Base-by-base conservation (phyloP, 2,329 filamentous ascomycete species). In the Zarea fungicola region DNA sequence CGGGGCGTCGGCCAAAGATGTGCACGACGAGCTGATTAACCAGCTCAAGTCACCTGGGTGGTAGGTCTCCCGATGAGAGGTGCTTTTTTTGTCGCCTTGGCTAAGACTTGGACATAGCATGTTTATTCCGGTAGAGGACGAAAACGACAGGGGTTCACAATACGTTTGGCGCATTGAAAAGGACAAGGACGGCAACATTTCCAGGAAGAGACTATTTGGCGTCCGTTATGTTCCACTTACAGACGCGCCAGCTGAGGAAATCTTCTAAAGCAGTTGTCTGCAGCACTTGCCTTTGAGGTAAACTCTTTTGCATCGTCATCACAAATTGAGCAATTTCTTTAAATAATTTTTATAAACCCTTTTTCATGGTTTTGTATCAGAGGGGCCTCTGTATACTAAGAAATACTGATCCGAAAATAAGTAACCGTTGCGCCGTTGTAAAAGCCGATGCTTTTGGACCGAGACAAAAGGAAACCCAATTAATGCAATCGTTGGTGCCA, bases 21-120 rank as follows among this genome's bases (percentile, higher is more conserved):
- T 95, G 48, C 91, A 95, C 63, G 62, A 78, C 16, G 77, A 80
- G 51, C 68, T 97, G 55, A 68, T 95, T 39, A 78, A 83, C 25
- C 93, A 97, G 71, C 70, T 99, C 56, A 82, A 81, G 54, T 71
- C 78, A 3, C 92, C 92, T 0, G 93, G 93, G 1, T 75, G 83
- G 71, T 77, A 52, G 59, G 70, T 60, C 46, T 14, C 37, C 4
- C 3, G 4, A 14, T 16, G 16, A 58, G 61, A 60, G 6, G 19
- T 35, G 13, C 13, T 19, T 1, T 40, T 7, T 25, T 3, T 26
- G 21, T 43, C 67, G 5, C 18, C n/a, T 54, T 63, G 26, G 63
- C 48, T 13, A 31, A 50, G n/a, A n/a, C n/a, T 16, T 10, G 3
- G 2, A 7, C 0, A 9, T 3, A 72, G 86, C 55, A 76, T 93